Conservation (phyloP, 2,329 filamentous ascomycete species). For the Alternaria sp. region DNA sequence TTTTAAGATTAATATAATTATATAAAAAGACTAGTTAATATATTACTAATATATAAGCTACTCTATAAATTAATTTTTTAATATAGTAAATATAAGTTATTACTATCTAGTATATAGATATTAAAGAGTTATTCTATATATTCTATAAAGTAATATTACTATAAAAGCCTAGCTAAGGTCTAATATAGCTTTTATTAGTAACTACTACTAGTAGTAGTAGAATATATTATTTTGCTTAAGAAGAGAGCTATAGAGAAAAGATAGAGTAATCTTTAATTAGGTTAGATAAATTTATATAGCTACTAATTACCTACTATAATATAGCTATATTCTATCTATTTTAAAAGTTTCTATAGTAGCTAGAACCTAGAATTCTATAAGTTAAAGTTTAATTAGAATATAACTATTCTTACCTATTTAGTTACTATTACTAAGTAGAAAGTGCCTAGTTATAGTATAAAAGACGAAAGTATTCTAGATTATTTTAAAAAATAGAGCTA, state of each 20-base stretch:
- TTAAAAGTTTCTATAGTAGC: slow-evolving; percentile 69
- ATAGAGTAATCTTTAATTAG: slow-evolving; percentile 62
- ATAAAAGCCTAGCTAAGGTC: slow-evolving; percentile 1
- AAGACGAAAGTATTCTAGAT: slow-evolving; percentile 79
- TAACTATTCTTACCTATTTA: slow-evolving; percentile 48
- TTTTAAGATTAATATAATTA: neutral
- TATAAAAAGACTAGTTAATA: neutral
- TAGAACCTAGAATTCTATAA: slow-evolving; percentile 44
- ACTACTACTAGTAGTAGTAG: neutral
- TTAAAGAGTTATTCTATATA: neutral
- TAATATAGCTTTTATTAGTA: slow-evolving; percentile 8
- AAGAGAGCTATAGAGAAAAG: slow-evolving; percentile 19
- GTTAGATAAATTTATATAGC: slow-evolving; percentile 66
- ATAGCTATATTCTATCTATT: slow-evolving; percentile 69
- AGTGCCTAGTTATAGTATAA: slow-evolving; percentile 67
- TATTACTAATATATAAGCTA: neutral
- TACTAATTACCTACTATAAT: slow-evolving; percentile 69
- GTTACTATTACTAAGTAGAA: slow-evolving; percentile 81
- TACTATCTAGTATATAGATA: neutral
- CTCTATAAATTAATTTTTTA: neutral
- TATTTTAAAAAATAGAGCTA: slow-evolving; percentile 82
- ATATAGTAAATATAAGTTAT: neutral
- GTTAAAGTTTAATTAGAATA: slow-evolving; percentile 2
- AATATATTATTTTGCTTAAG: neutral
- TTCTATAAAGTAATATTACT: slow-evolving; percentile 9